These are phyloP conservation scores for Solanum virginianum DNA, from an alignment of 257 asterid genomes.

Conservation along the genomic window DNA sequence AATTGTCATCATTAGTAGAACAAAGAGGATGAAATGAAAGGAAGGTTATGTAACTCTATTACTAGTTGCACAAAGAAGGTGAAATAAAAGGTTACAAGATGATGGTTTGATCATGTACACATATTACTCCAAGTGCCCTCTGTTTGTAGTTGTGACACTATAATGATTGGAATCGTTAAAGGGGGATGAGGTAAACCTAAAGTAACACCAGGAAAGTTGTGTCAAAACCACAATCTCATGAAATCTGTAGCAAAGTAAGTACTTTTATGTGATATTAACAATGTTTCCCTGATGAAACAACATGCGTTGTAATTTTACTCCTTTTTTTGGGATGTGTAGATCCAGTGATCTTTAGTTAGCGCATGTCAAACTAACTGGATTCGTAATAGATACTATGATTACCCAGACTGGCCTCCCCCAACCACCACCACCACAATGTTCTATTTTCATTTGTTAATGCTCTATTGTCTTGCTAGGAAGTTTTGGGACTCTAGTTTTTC, in stretches of 20 bases:
- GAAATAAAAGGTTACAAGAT: no score
- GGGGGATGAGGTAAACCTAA: no score
- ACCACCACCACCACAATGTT: not conserved
- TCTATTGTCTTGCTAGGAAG: not conserved
- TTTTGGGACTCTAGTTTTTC: not conserved
- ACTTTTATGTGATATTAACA: not conserved
- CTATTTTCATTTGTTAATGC: not conserved
- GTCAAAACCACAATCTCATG: no score
- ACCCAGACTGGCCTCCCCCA: not conserved
- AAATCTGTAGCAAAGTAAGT: no score
- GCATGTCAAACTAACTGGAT: not conserved
- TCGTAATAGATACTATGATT: not conserved
- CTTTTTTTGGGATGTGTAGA: not conserved
- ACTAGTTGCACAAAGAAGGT: not conserved
- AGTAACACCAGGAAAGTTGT: no score
- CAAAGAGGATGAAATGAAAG: not conserved
- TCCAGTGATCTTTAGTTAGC: not conserved
- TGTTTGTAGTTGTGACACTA: no score
- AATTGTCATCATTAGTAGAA: not conserved
- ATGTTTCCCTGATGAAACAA: not conserved
- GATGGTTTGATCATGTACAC: no score
- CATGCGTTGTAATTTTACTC: not conserved
- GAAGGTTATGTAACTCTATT: not conserved
- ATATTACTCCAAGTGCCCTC: no score
- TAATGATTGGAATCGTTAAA: no score